Base-by-base conservation (phyloP, 495 filamentous ascomycete genomes). In the Baudoinia panamericana region DNA sequence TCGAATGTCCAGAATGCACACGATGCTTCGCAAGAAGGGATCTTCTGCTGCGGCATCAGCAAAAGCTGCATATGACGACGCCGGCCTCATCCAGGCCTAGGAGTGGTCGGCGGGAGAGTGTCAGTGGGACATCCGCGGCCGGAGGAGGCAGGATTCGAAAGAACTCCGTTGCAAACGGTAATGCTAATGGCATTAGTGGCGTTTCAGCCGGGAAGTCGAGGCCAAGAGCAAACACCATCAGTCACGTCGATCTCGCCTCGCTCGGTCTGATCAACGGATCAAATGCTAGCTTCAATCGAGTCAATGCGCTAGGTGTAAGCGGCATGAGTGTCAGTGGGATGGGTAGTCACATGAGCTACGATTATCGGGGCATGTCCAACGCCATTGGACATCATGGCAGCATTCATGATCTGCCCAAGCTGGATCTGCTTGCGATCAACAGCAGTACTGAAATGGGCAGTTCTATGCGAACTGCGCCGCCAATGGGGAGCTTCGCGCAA, bases 51-150 rank as follows among this genome's bases (percentile, higher is more conserved):
- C 74, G 90, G 20, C 90, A 99, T 62, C 90, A 99, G 66, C 90
- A 99, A 69, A 99, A 99, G 68, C 71, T 99, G 11, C 90, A 99
- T 56, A 83, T 93, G 77, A 92, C 85, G n/a, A 81, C 82, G 1
- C 85, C 86, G 0, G 80, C 90, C 5, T 86, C 88, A 25, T 85
- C 85, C 31, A 75, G 86, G 43, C 85, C 87, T 25, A 72, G 86
- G 55, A 86, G 81, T 59, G 78, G 73, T 42, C 73, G 76, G 32
- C 57, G 79, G 38, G 88, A 96, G 59, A 86, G 92, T 62, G 82
- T 82, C 9, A 78, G 73, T 28, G 84, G 55, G 0, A 30, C 58
- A 28, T 52, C 55, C n/a, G 47, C 50, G 4, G 50, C 41, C 36
- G 41, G 44, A 15, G 28, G 24, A 11, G 35, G 50, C 47, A 72